phyloP scores from a whole-genome alignment of 2,329 filamentous ascomycete genomes.

The Taxawa tesnikishii region DNA sequence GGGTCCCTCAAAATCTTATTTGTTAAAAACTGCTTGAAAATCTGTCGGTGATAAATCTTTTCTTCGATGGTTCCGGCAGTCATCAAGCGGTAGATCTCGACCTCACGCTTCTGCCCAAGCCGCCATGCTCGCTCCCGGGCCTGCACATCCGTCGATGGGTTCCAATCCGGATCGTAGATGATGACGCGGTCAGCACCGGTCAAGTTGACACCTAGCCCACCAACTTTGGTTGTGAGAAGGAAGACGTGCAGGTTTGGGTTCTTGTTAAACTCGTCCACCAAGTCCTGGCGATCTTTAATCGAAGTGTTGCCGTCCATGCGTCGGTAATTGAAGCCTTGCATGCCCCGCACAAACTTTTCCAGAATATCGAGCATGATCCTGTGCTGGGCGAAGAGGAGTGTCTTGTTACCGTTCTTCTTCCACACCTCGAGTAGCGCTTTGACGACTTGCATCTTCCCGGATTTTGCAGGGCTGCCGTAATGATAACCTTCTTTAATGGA shows the following conservation, averaged over 20 bases:
- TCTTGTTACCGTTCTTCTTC: conserved; percentile 89
- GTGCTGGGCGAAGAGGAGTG: conserved; percentile 82
- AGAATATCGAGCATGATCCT: conserved; percentile 93
- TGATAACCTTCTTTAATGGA: conserved; percentile 53
- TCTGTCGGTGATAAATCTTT: conserved; percentile 97
- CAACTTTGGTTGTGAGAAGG: conserved; percentile 87
- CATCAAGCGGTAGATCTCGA: conserved; percentile 96
- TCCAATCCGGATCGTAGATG: conserved; percentile 98
- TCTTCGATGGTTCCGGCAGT: conserved; percentile 96
- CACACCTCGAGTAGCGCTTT: conserved; percentile 78
- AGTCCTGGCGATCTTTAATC: conserved; percentile 73
- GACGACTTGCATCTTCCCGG: conserved; percentile 92
- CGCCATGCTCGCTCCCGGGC: conserved; percentile 93
- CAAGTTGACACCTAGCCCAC: conserved; percentile 83
- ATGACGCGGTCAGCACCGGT: conserved; percentile 94
- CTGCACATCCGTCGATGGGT: conserved; percentile 91
- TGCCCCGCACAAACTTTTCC: conserved; percentile 60
- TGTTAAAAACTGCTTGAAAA: conserved; percentile 95
- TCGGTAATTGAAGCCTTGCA: conserved; percentile 62
- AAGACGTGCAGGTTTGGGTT: conserved; percentile 73
- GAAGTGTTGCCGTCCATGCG: conserved; percentile 91
- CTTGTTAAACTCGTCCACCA: conserved; percentile 90
- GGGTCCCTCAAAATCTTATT: conserved; percentile 94
- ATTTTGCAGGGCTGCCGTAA: conserved; percentile 68
- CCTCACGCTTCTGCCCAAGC: conserved; percentile 84